phyloP scores from a whole-genome alignment of 352 stramenopile species.

The Globisporangium recalcitrans region DNA sequence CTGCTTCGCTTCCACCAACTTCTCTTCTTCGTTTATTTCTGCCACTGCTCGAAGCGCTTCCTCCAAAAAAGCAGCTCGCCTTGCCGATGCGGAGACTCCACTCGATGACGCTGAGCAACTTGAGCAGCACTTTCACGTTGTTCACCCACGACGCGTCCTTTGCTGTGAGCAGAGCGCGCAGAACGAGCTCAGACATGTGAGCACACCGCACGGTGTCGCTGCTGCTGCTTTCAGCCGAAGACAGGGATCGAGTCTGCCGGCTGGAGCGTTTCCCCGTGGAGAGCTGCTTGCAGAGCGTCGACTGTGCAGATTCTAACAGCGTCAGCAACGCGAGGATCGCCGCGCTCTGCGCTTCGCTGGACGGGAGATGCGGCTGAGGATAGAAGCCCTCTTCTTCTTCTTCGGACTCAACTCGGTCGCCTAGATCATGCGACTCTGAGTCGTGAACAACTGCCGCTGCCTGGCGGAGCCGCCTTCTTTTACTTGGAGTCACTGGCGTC shows the following conservation, averaged over 20 bases:
- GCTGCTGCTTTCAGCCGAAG: not conserved
- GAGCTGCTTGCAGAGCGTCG: slow-evolving; percentile 24
- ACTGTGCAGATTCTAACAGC: slow-evolving; percentile 36
- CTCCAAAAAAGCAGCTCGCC: slow-evolving; percentile 17
- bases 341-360: slow-evolving; percentile 25
- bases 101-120: slow-evolving; percentile 44
- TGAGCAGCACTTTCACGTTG: slow-evolving; percentile 31
- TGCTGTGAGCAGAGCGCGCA: slow-evolving; percentile 25
- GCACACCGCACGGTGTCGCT: slow-evolving; percentile 1
- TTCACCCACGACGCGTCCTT: slow-evolving; percentile 32
- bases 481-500: slow-evolving; percentile 6
- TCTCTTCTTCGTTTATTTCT: too few relatives aligned
- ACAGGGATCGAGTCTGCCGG: not conserved
- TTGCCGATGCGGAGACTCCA: slow-evolving; percentile 38
- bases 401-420: slow-evolving; percentile 3
- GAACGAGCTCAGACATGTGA: slow-evolving; percentile 6
- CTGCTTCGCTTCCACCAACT: not conserved
- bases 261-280: not conserved
- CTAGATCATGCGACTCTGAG: not conserved
- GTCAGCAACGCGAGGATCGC: slow-evolving; percentile 30
- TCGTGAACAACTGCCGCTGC: not conserved
- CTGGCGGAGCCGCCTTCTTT: slow-evolving; percentile 17
- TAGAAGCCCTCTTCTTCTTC: not conserved
- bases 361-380: slow-evolving; percentile 28
- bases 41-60: not conserved